These are phyloP conservation scores for Trichoderma asperellum DNA, from an alignment of 2,329 filamentous ascomycete species.

Conservation along the genomic window DNA sequence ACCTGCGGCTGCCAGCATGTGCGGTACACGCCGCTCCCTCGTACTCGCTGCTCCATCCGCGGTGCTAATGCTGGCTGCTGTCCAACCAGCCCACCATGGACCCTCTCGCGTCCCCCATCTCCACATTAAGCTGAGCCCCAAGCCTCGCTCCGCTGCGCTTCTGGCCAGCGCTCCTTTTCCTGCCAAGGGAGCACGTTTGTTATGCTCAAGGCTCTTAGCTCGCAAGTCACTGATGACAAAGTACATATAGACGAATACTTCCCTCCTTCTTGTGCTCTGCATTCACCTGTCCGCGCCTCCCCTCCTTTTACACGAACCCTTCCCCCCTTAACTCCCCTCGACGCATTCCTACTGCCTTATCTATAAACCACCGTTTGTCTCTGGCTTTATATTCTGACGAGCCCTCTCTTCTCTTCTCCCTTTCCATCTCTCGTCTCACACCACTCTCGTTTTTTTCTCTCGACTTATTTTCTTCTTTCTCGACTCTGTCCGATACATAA, in stretches of 20 bases:
- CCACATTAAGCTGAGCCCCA: conserved; percentile 34
- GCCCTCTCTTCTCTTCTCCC: conserved; percentile 3
- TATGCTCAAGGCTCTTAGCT: conserved; percentile 5
- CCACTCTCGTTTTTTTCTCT: conserved; percentile 11
- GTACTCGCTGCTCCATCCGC: conserved; percentile 5
- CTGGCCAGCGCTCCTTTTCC: conserved; percentile 27
- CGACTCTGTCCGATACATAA: not conserved
- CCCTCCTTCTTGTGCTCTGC: conserved; percentile 17
- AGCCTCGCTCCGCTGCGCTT: conserved; percentile 32
- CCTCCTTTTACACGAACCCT: conserved; percentile 27
- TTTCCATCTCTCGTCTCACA: not conserved
- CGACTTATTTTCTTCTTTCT: not conserved
- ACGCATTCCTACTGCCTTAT: conserved; percentile 18
- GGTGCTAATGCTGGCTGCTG: conserved; percentile 11
- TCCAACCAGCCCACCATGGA: conserved; percentile 27
- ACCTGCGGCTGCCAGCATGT: not conserved
- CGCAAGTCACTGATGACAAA: conserved; percentile 3
- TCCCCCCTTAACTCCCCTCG: conserved; percentile 22
- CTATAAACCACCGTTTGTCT: not conserved
- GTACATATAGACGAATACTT: conserved; percentile 25
- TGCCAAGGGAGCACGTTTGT: conserved; percentile 19
- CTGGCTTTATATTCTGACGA: conserved; percentile 13
- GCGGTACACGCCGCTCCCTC: not conserved
- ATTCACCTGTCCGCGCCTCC: conserved; percentile 31
- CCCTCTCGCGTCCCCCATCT: conserved; percentile 24